Evolutionary conservation across 2,329 filamentous ascomycete genomes (phyloP), one percentile per base, ranked within the genome.

Genomic region (Cladorrhinum sp.): DNA sequence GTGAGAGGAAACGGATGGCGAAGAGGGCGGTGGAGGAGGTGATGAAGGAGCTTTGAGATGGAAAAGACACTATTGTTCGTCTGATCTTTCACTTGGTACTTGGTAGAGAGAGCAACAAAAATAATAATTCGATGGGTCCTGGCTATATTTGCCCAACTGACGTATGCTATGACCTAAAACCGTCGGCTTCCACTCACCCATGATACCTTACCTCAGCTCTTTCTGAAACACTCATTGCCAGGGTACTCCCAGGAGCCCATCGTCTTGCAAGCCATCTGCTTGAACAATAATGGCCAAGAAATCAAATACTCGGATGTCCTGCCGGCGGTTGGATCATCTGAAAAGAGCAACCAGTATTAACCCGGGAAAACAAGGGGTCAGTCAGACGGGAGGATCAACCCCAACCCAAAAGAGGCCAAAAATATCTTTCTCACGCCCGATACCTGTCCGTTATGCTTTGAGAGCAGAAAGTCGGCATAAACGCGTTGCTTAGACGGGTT

Each of bases 11-110:
- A 71, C 79, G 78, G 63, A 78, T 87, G 74, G 86, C 86, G 2
- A 82, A 82, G 21, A 81, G 81, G 66, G 85, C 85, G 0, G 84
- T 89, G 2, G 79, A 77, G 12, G 85, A 89, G 67, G 82, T 88
- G 30, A 88, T 89, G 85, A 83, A 79, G 67, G 82, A 86, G 53
- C 63, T 86, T 26, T 68, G 61, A 24, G n/a, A 21, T 18, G n/a
- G 42, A 16, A 36, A 36, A 30, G n/a, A n/a, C n/a, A n/a, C n/a
- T n/a, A n/a, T 36, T 10, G 33, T 36, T 36, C 33, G 12, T 36
- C 33, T 36, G 26, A 30, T 30, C 4, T 10, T 4, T 30, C 26
- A n/a, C n/a, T n/a, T n/a, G n/a, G n/a, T n/a, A 30, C 26, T 30
- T 30, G 26, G 26, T 4, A 30, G 26, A 30, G 26, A 5, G 5